These are phyloP conservation scores for Russula abietina DNA, from an alignment of 768 basidiomycete genomes.

Conservation along the genomic window DNA sequence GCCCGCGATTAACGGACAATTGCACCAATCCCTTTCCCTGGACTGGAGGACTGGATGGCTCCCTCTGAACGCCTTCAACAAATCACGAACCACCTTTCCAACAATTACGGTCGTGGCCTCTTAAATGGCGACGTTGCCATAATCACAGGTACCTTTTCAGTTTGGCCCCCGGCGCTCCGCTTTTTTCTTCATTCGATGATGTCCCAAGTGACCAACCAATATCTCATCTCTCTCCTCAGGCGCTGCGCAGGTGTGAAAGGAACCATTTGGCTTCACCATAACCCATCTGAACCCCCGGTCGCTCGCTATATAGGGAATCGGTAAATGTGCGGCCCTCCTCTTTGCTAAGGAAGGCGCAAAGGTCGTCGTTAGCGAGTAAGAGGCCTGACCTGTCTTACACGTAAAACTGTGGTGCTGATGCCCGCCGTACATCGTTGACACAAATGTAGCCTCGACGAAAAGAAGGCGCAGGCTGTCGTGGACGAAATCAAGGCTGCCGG, in stretches of 20 bases:
- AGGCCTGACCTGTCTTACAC: conserved; percentile 6
- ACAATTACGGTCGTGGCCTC: conserved; percentile 46
- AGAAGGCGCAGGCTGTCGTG: conserved; percentile 58
- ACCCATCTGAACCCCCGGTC: background rate
- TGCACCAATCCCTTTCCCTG: background rate
- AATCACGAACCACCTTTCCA: conserved; percentile 64
- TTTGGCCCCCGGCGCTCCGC: conserved; percentile 14
- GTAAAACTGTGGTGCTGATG: conserved; percentile 9
- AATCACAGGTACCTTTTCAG: conserved; percentile 58
- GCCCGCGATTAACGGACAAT: background rate
- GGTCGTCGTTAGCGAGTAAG: conserved; percentile 77
- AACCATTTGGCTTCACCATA: background rate
- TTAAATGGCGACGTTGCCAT: conserved; percentile 76
- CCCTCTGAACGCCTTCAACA: conserved; percentile 45
- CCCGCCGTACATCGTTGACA: conserved; percentile 3
- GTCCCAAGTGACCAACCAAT: background rate
- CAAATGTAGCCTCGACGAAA: conserved; percentile 57
- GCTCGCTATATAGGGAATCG: conserved; percentile 65
- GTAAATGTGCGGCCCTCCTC: conserved; percentile 63
- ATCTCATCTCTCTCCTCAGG: conserved; percentile 36
- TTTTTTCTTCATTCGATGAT: background rate
- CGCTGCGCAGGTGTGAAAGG: conserved; percentile 59
- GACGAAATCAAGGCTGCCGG: conserved; percentile 68
- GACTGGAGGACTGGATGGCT: conserved; percentile 26
- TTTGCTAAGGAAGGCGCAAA: conserved; percentile 85